Evolutionary conservation across 768 basidiomycete genomes (phyloP), one percentile per base, ranked within the genome.

Genomic region (Gymnopilus junonius): DNA sequence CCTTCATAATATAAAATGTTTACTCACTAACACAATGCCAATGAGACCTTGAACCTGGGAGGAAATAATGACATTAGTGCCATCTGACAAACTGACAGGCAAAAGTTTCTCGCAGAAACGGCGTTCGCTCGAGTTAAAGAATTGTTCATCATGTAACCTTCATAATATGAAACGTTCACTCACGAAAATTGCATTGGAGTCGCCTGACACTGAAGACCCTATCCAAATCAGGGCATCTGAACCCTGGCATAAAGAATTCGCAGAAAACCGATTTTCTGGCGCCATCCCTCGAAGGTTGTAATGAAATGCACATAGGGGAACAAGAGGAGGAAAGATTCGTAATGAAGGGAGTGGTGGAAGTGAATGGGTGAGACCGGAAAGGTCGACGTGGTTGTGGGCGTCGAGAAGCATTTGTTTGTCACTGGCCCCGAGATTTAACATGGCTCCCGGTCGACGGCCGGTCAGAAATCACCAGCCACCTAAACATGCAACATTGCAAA

Each of bases 271-370:
- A 25, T 12, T 25, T 14, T 14, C 27, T 46, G 15, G 3, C 14
- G 45, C n/a, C 15, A 14, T 27, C 11, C 14, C 12, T 48, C 4
- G 25, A 2, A 15, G 8, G 14, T 4, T 27, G 23, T 14, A 12
- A 1, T 27, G 11, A 25, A 25, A 48, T 6, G 25, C 3, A 8
- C 23, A 48, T 14, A 1, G 14, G 27, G 45, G 20, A 21, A 6
- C 8, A 51, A 8, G 29, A 32, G n/a, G n/a, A 29, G n/a, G 29
- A 32, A 32, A 7, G n/a, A n/a, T 17, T 35, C 17, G n/a, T 34
- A 12, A 15, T 55, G 11, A 14, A 32, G 25, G 1, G n/a, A 86
- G 1, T 84, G 73, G 70, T 64, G 45, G 39, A 60, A 37, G 32
- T 60, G 35, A 25, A 27, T 42, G 43, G 37, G 4, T 15, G 35